Percentiles rank a stretch among this genome's conserved stretches.
These are phyloP conservation scores for Ustilago loliicola DNA, from an alignment of 1,284 basidiomycete species.

Conservation along the genomic window DNA sequence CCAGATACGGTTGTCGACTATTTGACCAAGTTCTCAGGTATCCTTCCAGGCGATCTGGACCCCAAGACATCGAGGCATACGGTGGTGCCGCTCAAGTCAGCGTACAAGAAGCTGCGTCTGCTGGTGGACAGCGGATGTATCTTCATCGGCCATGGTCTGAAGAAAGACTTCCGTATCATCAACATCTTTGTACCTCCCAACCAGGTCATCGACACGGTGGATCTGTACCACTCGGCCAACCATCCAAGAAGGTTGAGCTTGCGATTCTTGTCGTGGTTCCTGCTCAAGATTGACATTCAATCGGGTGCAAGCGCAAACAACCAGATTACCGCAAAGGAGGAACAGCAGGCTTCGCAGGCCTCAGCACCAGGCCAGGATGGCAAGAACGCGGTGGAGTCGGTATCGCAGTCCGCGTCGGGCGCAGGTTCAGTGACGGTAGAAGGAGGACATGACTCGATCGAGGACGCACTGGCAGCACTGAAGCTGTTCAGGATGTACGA, in stretches of 20 bases:
- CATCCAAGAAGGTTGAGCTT: conserved; percentile 89
- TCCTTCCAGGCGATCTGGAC: conserved; percentile 85
- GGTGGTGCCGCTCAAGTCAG: conserved; percentile 91
- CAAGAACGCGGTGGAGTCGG: conserved; percentile 6
- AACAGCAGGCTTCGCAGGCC: conserved; percentile 14
- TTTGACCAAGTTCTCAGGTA: conserved; percentile 95
- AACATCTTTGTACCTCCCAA: conserved; percentile 95
- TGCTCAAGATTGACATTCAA: conserved; percentile 91
- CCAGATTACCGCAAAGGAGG: conserved; percentile 34
- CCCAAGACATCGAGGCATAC: conserved; percentile 86
- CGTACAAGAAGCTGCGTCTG: conserved; percentile 96
- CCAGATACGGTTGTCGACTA: conserved; percentile 96
- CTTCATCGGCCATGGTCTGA: conserved; percentile 97
- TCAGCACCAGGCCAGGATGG: conserved; percentile 17
- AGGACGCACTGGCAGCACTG: conserved; percentile 88
- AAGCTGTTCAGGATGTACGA: conserved; percentile 87
- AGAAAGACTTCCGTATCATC: conserved; percentile 99
- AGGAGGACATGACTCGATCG: conserved; percentile 87
- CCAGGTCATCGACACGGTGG: conserved; percentile 96
- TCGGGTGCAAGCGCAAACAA: conserved; percentile 74
- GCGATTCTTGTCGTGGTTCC: conserved; percentile 93
- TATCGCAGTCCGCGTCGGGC: conserved; percentile 20
- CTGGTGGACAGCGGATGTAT: conserved; percentile 95
- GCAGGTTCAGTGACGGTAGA: conserved; percentile 37
- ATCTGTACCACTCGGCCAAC: conserved; percentile 86